These are phyloP conservation scores for Fusarium tuaranense DNA, from an alignment of 2,329 filamentous ascomycete genomes.

Conservation along the genomic window DNA sequence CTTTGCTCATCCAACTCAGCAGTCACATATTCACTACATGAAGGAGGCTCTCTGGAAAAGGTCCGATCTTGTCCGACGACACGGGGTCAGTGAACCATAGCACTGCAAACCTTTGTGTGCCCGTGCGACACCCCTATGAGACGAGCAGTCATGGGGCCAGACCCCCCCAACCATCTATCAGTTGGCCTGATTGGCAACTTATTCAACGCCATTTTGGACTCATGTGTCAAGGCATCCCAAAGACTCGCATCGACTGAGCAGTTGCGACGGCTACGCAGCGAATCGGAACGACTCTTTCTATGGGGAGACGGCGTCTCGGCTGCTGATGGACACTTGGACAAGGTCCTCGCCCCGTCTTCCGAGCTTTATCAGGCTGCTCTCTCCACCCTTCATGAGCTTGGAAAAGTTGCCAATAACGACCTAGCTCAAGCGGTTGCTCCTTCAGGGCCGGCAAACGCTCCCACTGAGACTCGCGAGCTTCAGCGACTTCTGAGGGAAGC, in stretches of 20 bases:
- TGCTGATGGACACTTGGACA: background rate
- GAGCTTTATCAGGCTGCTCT: background rate
- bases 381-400: background rate
- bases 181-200: background rate
- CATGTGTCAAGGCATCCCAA: background rate
- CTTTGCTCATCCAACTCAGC: background rate
- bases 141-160: background rate
- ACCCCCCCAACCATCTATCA: background rate
- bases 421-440: background rate
- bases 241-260: background rate
- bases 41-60: background rate
- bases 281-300: background rate
- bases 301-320: background rate
- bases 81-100: background rate
- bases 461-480: background rate
- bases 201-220: background rate
- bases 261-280: background rate
- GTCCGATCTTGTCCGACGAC: no score
- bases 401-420: background rate
- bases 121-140: background rate
- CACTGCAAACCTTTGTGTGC: background rate
- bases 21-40: background rate
- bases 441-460: background rate
- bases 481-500: background rate
- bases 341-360: background rate